Evolutionary conservation across 768 basidiomycete species (phyloP).

Genomic region (Termitomyces sp.): DNA sequence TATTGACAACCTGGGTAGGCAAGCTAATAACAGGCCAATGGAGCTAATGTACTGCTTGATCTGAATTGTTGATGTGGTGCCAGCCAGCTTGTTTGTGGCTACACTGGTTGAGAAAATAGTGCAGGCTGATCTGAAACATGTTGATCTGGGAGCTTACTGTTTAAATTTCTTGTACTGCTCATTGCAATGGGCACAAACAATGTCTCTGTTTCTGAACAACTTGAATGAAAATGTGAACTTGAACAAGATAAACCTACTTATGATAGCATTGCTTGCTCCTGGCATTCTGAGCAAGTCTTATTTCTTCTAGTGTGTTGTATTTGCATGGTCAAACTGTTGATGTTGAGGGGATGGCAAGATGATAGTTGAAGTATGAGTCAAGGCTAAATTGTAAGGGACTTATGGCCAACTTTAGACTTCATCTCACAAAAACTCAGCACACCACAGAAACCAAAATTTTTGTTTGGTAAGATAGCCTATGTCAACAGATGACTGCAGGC

Average conservation of each 20-base stretch:
- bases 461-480: not conserved
- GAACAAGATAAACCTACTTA: not conserved
- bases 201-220: not conserved
- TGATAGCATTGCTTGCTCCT: slow-evolving; percentile 1
- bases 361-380: not conserved
- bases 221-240: not conserved
- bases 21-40: too few species aligned
- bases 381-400: not conserved
- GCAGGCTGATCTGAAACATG: not conserved
- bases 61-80: not conserved
- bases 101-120: not conserved
- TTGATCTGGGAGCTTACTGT: not conserved
- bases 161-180: not conserved
- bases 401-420: not conserved
- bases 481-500: not conserved
- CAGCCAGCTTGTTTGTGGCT: not conserved
- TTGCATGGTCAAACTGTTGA: not conserved
- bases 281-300: not conserved
- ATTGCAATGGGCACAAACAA: not conserved
- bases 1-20: not conserved
- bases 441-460: not conserved
- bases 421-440: not conserved
- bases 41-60: not conserved
- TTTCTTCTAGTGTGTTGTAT: slow-evolving; percentile 1
- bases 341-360: not conserved